phyloP scores from a whole-genome alignment of 2,329 filamentous ascomycete genomes.

The Alternaria panax region DNA sequence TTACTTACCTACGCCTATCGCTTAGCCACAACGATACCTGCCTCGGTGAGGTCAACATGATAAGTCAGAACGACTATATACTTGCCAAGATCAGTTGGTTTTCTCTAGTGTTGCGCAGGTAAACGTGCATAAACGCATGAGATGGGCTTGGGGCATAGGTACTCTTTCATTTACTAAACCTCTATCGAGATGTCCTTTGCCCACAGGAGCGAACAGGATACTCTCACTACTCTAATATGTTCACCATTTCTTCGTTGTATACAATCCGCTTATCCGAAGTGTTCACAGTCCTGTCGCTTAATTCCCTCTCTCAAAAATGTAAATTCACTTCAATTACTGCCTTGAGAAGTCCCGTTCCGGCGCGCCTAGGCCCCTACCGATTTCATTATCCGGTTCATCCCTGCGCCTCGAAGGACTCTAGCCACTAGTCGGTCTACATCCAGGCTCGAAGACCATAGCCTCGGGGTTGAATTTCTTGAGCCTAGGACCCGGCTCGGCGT shows the following conservation, averaged over 20 bases:
- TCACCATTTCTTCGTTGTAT: background rate
- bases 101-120: background rate
- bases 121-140: background rate
- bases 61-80: background rate
- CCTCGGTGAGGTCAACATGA: background rate
- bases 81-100: background rate
- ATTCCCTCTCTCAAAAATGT: background rate
- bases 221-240: background rate
- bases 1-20: constrained; percentile 2
- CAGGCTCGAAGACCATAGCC: background rate
- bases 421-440: too few relatives aligned
- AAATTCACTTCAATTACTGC: background rate
- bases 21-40: background rate
- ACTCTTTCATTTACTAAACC: background rate
- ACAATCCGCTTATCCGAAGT: background rate
- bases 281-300: too few relatives aligned
- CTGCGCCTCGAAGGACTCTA: background rate
- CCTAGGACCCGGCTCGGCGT: background rate
- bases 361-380: background rate
- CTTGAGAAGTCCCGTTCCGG: background rate
- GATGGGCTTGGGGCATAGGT: background rate
- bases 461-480: background rate
- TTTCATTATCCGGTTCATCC: background rate
- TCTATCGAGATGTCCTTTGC: too few relatives aligned
- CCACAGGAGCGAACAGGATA: too few relatives aligned